A percentile compares a stretch with the other conserved stretches of the same genome.
Evolutionary conservation across 345 rosid genomes (phyloP).

Genomic region (Eucalyptus fibrosa): DNA sequence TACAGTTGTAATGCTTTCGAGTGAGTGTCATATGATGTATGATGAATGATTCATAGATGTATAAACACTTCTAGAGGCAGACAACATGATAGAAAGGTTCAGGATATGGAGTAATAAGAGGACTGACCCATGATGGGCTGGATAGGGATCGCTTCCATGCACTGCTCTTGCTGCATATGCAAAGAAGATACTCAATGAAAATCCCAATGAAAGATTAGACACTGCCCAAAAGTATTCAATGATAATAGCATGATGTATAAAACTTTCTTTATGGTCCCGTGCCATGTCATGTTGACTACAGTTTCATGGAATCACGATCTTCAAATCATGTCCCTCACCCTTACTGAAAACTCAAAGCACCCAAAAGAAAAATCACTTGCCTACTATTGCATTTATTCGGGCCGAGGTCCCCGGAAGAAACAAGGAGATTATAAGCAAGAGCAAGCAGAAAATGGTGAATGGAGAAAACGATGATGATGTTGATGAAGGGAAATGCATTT

Average conservation of each 20-base stretch:
- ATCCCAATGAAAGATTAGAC: not conserved
- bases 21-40: no score
- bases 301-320: not conserved
- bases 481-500: not conserved
- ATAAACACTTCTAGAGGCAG: no score
- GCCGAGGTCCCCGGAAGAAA: not conserved
- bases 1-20: no score
- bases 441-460: not conserved
- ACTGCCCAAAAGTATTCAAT: not conserved
- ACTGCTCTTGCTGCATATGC: rapidly evolving
- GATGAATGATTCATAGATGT: no score
- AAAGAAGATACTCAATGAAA: not conserved
- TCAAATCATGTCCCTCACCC: not conserved
- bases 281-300: not conserved
- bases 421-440: not conserved
- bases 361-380: not conserved
- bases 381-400: not conserved
- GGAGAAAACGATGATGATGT: not conserved
- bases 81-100: no score
- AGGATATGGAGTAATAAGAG: not conserved
- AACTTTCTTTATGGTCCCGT: not conserved
- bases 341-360: not conserved
- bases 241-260: not conserved
- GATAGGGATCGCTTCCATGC: rapidly evolving
- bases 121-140: rapidly evolving